A percentile compares a stretch with the other conserved stretches of the same genome.
These are phyloP conservation scores for Osmanthus fragrans DNA, from an alignment of 257 asterid genomes.

Conservation along the genomic window DNA sequence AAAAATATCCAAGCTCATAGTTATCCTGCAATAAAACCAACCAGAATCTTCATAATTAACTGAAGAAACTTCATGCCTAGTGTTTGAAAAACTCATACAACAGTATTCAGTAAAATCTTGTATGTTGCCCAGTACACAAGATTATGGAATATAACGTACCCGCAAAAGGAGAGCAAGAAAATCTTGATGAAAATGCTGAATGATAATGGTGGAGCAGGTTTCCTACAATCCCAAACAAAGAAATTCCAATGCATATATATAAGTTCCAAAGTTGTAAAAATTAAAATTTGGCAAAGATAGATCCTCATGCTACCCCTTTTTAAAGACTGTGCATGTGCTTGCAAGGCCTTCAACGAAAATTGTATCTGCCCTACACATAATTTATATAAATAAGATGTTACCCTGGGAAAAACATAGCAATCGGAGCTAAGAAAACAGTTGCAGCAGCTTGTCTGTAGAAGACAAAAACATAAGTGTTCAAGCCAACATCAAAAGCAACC, in stretches of 20 bases:
- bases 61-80: neutral
- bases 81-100: neutral
- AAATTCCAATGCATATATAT: neutral
- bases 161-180: conserved; percentile 62
- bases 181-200: conserved; percentile 58
- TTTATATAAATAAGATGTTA: conserved; percentile 1
- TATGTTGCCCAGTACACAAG: neutral
- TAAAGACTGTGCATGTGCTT: neutral
- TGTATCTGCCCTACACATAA: neutral
- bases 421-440: conserved; percentile 67
- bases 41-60: neutral
- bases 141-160: conserved; percentile 35
- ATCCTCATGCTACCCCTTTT: neutral
- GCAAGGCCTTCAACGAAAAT: neutral
- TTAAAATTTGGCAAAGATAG: too few relatives aligned
- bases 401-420: conserved; percentile 62
- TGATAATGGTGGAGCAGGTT: conserved; percentile 68
- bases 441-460: conserved; percentile 88
- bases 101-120: neutral
- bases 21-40: conserved; percentile 52
- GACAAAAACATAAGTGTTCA: conserved; percentile 76
- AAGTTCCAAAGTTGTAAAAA: neutral
- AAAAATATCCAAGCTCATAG: conserved; percentile 69
- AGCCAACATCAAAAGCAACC: conserved; percentile 78
- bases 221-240: conserved; percentile 42